Percentiles rank a stretch among this genome's conserved stretches.
phyloP scores from a whole-genome alignment of 352 stramenopile genomes.

The Elongisporangium senticosum region DNA sequence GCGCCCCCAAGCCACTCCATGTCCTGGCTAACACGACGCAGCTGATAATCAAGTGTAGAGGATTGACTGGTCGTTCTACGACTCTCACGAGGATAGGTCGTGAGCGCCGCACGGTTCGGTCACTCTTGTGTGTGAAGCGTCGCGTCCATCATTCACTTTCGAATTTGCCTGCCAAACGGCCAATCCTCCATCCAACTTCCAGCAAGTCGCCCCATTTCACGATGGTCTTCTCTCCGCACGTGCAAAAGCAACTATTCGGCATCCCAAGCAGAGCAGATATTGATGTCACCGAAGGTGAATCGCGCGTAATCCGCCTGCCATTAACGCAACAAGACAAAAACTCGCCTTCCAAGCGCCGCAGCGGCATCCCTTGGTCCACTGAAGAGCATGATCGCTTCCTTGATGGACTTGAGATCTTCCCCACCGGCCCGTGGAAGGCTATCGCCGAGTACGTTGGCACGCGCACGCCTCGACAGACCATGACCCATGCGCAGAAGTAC shows the following conservation, averaged over 20 bases:
- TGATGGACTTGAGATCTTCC: conserved; percentile 5
- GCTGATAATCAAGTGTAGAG: background rate
- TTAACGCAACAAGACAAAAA: background rate
- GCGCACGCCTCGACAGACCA: conserved; percentile 29
- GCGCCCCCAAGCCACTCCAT: background rate
- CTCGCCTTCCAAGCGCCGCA: background rate
- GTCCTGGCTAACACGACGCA: background rate
- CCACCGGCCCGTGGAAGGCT: conserved; percentile 8
- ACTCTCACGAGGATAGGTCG: too few relatives aligned
- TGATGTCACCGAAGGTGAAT: background rate
- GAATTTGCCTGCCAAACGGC: background rate
- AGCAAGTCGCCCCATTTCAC: background rate
- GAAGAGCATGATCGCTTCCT: conserved; percentile 9
- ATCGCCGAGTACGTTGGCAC: conserved; percentile 4
- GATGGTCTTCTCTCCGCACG: background rate
- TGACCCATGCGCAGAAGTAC: conserved; percentile 60
- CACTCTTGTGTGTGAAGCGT: background rate
- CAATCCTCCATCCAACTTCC: background rate
- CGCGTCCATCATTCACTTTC: background rate
- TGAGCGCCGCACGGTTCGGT: background rate
- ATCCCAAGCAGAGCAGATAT: background rate
- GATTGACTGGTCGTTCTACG: background rate
- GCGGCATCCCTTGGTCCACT: background rate
- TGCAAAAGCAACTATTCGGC: background rate
- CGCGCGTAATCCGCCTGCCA: background rate